A percentile compares a stretch with the other conserved stretches of the same genome.
These are phyloP conservation scores for Quercus aquifolioides DNA, from an alignment of 306 rosid species.

Conservation along the genomic window DNA sequence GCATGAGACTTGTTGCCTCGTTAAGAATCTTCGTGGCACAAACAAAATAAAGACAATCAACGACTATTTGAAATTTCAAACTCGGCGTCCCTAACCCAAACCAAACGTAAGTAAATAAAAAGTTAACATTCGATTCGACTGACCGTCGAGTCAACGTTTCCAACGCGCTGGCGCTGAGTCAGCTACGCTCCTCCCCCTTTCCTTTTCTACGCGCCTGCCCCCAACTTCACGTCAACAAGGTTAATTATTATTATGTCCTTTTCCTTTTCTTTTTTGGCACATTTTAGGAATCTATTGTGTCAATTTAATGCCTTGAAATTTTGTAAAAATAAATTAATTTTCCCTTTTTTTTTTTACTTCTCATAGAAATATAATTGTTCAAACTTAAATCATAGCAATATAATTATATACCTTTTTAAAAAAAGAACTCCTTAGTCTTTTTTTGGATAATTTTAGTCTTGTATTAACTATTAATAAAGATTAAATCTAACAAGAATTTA, in stretches of 20 bases:
- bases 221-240: not conserved
- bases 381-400: too few species aligned
- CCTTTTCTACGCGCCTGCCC: not conserved
- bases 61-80: slow-evolving; percentile 32
- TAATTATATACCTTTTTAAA: too few species aligned
- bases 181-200: not conserved
- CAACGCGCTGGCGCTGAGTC: not conserved
- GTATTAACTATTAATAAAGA: too few species aligned
- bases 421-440: too few species aligned
- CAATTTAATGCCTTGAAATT: too few species aligned
- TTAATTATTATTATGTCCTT: not conserved
- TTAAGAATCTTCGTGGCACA: slow-evolving; percentile 35
- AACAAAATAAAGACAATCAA: not conserved
- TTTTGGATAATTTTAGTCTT: too few species aligned
- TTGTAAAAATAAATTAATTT: too few species aligned
- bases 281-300: not conserved
- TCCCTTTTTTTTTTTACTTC: too few species aligned
- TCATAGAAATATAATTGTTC: too few species aligned
- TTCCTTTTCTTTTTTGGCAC: not conserved
- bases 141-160: not conserved
- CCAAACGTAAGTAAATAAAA: not conserved
- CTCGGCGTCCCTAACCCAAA: slow-evolving; percentile 41
- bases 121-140: too few species aligned
- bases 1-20: slow-evolving; percentile 17
- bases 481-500: too few species aligned